Evolutionary conservation across 192 early-diverging fungal genomes (phyloP), one percentile per base, ranked within the genome.

Genomic region (Paraglomus occultum): DNA sequence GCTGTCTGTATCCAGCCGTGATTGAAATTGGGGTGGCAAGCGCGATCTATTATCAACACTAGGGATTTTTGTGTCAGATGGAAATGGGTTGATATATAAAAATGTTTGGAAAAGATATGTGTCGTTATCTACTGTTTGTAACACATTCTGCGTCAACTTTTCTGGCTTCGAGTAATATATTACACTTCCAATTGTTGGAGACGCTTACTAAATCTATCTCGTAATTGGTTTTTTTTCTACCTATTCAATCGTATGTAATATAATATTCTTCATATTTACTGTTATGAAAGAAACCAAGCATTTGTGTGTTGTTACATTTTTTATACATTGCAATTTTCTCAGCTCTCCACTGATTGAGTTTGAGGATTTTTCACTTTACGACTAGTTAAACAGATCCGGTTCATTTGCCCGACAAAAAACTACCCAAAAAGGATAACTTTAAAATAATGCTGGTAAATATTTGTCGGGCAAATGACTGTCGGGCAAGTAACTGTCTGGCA

Each of bases 181-280:
- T 31, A 31, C 31, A 31, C 5, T 18, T 23, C 8, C 6, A 57
- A 23, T 10, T 57, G 18, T 23, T 57, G n/a, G 18, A 57, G 14
- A 15, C 6, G n/a, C 3, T 57, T 57, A 23, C 54, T 15, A n/a
- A 57, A 57, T 57, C 22, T 57, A n/a, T 57, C 31, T 31, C 31
- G 14, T 20, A 22, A 57, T 20, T 57, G n/a, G 9, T 15, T 9
- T 57, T 23, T 23, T 57, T 15, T 10, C n/a, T n/a, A 20, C 54
- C 31, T 57, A 20, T 57, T 4, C 54, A 20, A 57, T 23, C n/a
- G 2, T 10, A 9, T 1, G 6, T 1, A 57, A 57, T 57, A 23
- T 57, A 57, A 57, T 57, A 57, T 57, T 57, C 54, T 57, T 57
- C 54, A 57, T 57, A 57, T 57, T 57, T 20, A 57, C 54, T 20